Percentiles rank a stretch among this genome's conserved stretches.
phyloP scores from a whole-genome alignment of 805 yeast genomes.

The Zygosaccharomyces kombuchaensis region DNA sequence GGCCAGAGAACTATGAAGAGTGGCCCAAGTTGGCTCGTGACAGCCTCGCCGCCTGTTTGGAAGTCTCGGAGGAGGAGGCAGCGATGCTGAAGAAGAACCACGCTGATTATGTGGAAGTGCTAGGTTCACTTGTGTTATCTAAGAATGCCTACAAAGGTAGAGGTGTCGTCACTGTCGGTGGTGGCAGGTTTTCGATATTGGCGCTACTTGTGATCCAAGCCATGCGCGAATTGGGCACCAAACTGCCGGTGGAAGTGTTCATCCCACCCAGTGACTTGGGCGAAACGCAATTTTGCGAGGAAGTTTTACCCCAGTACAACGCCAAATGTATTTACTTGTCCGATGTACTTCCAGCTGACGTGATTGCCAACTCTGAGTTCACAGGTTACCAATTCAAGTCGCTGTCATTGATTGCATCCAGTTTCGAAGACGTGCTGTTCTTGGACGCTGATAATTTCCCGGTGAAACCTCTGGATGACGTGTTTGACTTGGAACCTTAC shows the following conservation, averaged over 20 bases:
- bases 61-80: slow-evolving; percentile 18
- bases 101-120: slow-evolving; percentile 16
- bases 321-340: slow-evolving; percentile 59
- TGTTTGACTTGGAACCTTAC: slow-evolving; percentile 61
- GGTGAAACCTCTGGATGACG: slow-evolving; percentile 53
- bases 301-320: slow-evolving; percentile 52
- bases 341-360: slow-evolving; percentile 48
- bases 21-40: slow-evolving; percentile 22
- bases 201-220: slow-evolving; percentile 61
- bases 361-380: slow-evolving; percentile 41
- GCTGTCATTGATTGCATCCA: slow-evolving; percentile 65
- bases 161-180: slow-evolving; percentile 63
- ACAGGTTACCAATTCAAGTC: slow-evolving; percentile 67
- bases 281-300: slow-evolving; percentile 54
- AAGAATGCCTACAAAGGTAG: slow-evolving; percentile 37
- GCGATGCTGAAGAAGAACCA: slow-evolving; percentile 21
- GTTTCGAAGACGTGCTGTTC: slow-evolving; percentile 67
- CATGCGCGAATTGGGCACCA: slow-evolving; percentile 51
- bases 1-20: slow-evolving; percentile 20
- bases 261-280: slow-evolving; percentile 63
- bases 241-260: slow-evolving; percentile 72
- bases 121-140: slow-evolving; percentile 18
- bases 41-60: slow-evolving; percentile 24
- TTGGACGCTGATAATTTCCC: slow-evolving; percentile 79
- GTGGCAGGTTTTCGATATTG: slow-evolving; percentile 72